Percentiles rank a stretch among this genome's conserved stretches.
Evolutionary conservation across 768 basidiomycete species (phyloP).

Genomic region (Basidioascus undulatus): DNA sequence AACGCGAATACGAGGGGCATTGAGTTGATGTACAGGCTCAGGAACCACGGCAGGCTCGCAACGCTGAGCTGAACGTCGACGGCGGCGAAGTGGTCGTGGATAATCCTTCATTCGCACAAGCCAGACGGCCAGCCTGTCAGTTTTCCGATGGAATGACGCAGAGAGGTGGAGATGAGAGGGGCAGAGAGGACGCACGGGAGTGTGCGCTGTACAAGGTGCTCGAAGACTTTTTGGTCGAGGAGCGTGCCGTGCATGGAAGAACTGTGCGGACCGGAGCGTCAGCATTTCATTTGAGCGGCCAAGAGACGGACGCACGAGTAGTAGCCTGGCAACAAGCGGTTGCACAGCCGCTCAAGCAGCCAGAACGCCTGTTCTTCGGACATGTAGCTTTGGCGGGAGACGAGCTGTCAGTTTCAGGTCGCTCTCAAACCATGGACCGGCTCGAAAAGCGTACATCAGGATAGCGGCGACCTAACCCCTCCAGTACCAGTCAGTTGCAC

Average conservation of each 20-base stretch:
- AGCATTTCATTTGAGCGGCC: neutral
- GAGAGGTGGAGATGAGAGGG: too few species aligned
- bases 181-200: too few species aligned
- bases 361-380: constrained; percentile 98
- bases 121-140: neutral
- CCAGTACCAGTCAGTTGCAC: too few species aligned
- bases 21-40: constrained; percentile 52
- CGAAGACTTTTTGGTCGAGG: constrained; percentile 94
- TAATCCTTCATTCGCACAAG: constrained; percentile 25
- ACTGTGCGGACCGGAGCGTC: constrained; percentile 20
- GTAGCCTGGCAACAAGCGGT: constrained; percentile 86
- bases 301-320: constrained; percentile 39
- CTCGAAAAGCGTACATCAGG: constrained; percentile 36
- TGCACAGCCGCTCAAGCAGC: constrained; percentile 83
- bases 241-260: constrained; percentile 97
- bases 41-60: constrained; percentile 91
- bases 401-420: too few species aligned
- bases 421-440: neutral
- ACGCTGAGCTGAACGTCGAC: constrained; percentile 95
- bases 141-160: neutral
- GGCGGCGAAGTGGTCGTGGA: constrained; percentile 69
- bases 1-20: constrained; percentile 73
- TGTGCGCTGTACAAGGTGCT: constrained; percentile 67
- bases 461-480: too few species aligned
- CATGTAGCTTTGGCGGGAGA: constrained; percentile 49